Conservation (phyloP, 2,329 filamentous ascomycete genomes). For the Pseudocercospora macadamiae region DNA sequence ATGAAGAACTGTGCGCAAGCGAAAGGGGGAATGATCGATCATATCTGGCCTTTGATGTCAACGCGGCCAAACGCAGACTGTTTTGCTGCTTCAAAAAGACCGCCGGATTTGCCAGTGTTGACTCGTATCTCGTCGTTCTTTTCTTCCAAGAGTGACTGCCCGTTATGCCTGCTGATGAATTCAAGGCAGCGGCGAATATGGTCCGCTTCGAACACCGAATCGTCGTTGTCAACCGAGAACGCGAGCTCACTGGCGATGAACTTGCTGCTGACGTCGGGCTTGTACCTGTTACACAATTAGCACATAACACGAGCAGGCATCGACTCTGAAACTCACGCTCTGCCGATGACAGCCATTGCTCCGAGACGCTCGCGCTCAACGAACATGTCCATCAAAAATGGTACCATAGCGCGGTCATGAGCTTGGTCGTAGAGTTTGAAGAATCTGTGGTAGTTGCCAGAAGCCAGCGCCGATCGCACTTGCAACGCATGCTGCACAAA, state of each 20-base stretch:
- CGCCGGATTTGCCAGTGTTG: slow-evolving; percentile 71
- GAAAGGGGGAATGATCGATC: slow-evolving; percentile 28
- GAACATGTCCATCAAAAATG: slow-evolving; percentile 99
- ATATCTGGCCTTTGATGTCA: slow-evolving; percentile 98
- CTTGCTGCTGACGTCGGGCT: slow-evolving; percentile 82
- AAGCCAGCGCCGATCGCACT: slow-evolving; percentile 85
- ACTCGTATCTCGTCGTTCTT: slow-evolving; percentile 70
- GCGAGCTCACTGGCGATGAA: slow-evolving; percentile 95
- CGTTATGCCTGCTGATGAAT: slow-evolving; percentile 82
- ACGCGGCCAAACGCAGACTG: slow-evolving; percentile 77
- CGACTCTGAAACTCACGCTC: slow-evolving; percentile 70
- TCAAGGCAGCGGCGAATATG: slow-evolving; percentile 64
- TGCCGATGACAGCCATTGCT: slow-evolving; percentile 90
- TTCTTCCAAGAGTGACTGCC: slow-evolving; percentile 74
- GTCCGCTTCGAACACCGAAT: slow-evolving; percentile 31
- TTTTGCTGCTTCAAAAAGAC: slow-evolving; percentile 74
- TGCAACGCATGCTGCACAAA: slow-evolving; percentile 88
- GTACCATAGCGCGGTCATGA: slow-evolving; percentile 73
- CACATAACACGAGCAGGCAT: not conserved
- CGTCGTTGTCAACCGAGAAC: slow-evolving; percentile 87
- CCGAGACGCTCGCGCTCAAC: slow-evolving; percentile 88
- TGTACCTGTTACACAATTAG: slow-evolving; percentile 73
- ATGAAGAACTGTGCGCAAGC: not conserved
- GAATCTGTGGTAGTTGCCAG: slow-evolving; percentile 97
- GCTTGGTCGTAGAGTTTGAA: slow-evolving; percentile 95